phyloP scores from a whole-genome alignment of 345 rosid genomes.

The Firmiana major region DNA sequence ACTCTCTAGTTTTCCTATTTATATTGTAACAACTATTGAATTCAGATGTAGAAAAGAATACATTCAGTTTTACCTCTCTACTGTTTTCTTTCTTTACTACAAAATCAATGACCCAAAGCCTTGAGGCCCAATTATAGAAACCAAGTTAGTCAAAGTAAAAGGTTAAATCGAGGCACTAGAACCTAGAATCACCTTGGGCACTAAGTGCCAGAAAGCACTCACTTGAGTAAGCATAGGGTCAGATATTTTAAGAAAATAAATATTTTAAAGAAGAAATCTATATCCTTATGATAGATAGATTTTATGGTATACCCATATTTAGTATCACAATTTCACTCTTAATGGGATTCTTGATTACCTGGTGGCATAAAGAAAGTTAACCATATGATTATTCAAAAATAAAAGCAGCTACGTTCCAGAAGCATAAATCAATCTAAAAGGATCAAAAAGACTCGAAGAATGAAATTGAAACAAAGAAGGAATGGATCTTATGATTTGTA shows the following conservation, averaged over 20 bases:
- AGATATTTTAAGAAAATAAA: background rate
- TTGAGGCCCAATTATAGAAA: background rate
- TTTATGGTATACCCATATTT: background rate
- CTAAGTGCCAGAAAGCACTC: background rate
- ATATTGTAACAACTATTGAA: no score
- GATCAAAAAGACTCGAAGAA: background rate
- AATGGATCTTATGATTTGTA: background rate
- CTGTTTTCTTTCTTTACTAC: no score
- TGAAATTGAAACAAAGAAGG: background rate
- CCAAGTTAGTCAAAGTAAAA: background rate
- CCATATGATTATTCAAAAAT: background rate
- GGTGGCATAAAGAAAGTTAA: background rate
- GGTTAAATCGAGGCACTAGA: background rate
- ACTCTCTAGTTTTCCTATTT: no score
- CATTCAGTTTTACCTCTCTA: no score
- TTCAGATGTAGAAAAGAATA: no score
- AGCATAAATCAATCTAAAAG: background rate
- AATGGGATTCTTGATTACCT: background rate
- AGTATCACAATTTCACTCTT: background rate
- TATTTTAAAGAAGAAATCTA: background rate
- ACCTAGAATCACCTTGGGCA: background rate
- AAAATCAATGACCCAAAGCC: background rate
- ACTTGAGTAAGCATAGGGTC: background rate
- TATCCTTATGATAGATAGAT: background rate
- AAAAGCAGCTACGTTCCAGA: background rate